Evolutionary conservation across 2,329 filamentous ascomycete species (phyloP), one percentile per base, ranked within the genome.

Genomic region (Neofusicoccum sp.): DNA sequence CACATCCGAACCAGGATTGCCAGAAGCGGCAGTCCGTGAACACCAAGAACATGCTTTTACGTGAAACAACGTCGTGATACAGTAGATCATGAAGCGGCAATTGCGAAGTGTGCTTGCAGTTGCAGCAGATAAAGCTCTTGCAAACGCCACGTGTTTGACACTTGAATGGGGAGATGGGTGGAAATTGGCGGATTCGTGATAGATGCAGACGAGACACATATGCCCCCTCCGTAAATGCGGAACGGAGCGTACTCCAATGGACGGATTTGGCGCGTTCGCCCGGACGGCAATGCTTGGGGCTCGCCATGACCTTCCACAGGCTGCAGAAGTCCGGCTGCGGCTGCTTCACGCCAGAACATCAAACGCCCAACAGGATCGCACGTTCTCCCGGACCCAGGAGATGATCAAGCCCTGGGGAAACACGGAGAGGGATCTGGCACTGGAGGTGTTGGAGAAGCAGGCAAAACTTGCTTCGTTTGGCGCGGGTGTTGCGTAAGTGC

Each of bases 371-470:
- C n/a, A 9, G 3, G 6, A 45, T 56, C 4, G 52, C 52, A 44
- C 44, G 52, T 34, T 43, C 29, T 44, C 34, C 28, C 11, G n/a
- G 8, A 45, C 6, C 54, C 41, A 31, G 31, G 54, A n/a, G 54
- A n/a, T 41, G 54, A 58, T 58, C 54, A 58, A 58, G 54, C 54
- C 6, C 3, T 47, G 43, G 54, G 41, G 16, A 58, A 58, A 58
- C 54, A 58, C 39, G 54, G 54, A 58, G 54, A 45, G 41, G 7
- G 9, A 45, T 58, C 54, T 58, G 41, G 41, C n/a, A 58, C 54
- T 47, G n/a, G 22, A 36, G 41, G n/a, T 36, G 54, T 58, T 58
- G 54, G 54, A 58, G 54, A 29, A 22, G n/a, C 37, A 12, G 54
- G 54, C 22, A 58, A 44, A 34, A 58, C 54, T 45, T 58, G 54